phyloP scores from a whole-genome alignment of 2,329 filamentous ascomycete species.

The Penicillium sp. region DNA sequence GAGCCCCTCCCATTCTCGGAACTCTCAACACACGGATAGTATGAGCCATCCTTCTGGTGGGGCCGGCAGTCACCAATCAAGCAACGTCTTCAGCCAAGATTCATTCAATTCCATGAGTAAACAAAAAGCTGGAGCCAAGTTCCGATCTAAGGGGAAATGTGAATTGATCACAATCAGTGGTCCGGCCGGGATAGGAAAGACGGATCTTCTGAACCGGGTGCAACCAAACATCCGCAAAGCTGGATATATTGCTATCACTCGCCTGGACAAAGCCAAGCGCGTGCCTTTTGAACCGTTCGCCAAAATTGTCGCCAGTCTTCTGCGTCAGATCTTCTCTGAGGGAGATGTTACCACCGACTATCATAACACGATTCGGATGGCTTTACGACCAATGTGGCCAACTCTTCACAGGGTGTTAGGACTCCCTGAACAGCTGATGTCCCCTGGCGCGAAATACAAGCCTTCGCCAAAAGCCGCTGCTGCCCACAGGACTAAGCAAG shows the following conservation, averaged over 20 bases:
- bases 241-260: slow-evolving; percentile 57
- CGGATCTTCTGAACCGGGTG: slow-evolving; percentile 55
- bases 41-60: slow-evolving; percentile 34
- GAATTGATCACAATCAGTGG: slow-evolving; percentile 57
- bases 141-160: slow-evolving; percentile 52
- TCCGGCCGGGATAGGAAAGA: slow-evolving; percentile 56
- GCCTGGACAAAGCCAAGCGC: slow-evolving; percentile 55
- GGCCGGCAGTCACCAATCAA: slow-evolving; percentile 31
- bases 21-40: slow-evolving; percentile 35
- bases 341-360: slow-evolving; percentile 58
- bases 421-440: slow-evolving; percentile 61
- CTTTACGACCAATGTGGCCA: slow-evolving; percentile 55
- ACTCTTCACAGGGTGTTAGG: slow-evolving; percentile 55
- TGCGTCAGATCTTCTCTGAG: slow-evolving; percentile 62
- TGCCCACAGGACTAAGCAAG: slow-evolving; percentile 30
- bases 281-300: slow-evolving; percentile 59
- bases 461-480: slow-evolving; percentile 28
- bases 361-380: slow-evolving; percentile 53
- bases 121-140: slow-evolving; percentile 44
- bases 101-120: slow-evolving; percentile 29
- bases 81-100: slow-evolving; percentile 32
- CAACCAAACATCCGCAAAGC: slow-evolving; percentile 53
- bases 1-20: slow-evolving; percentile 36
- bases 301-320: slow-evolving; percentile 55
- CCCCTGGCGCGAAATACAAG: slow-evolving; percentile 34